Evolutionary conservation across 2,329 filamentous ascomycete genomes (phyloP), one percentile per base, ranked within the genome.

Genomic region (Helminthosporium solani): DNA sequence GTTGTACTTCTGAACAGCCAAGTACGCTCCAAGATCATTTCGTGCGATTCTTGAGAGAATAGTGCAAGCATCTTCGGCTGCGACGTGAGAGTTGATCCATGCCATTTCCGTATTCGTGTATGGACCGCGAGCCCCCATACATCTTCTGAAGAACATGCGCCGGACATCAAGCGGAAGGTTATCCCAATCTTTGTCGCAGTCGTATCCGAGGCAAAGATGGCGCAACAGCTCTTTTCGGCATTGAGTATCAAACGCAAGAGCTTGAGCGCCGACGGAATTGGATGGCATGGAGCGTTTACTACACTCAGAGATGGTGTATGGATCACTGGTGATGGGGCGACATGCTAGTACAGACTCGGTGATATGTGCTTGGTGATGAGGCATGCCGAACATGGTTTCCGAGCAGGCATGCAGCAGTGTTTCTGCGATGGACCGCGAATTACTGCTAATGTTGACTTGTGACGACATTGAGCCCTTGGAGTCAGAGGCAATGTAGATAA

Each of bases 101-200:
- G 65, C 58, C 49, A 68, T 64, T 36, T 75, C 66, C 2, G 54
- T 61, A 11, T 71, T 69, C 0, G 72, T 69, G n/a, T 78, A 60
- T 18, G 61, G 56, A 36, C 67, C 70, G 7, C 68, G 63, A 21
- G 71, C 65, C 6, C 76, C 76, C 16, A 74, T 58, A 47, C 74
- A 78, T 44, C 77, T 70, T 38, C 67, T 63, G 2, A 80, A 58
- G 16, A 80, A 64, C 6, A 75, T 57, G n/a, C 64, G 61, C 35
- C 78, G 70, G 44, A 80, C 71, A 7, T 72, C 66, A 14, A 69
- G 57, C 2, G 78, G 75, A 9, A 81, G 60, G 19, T 57, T 63
- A 30, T 81, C 78, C 78, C 78, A 81, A 23, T 78, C 68, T 8
- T 69, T 70, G 42, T 81, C 77, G 38, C 70, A 70, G 33, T 79